These are phyloP conservation scores for Candida oleophila DNA, from an alignment of 805 yeast genomes.

Conservation along the genomic window DNA sequence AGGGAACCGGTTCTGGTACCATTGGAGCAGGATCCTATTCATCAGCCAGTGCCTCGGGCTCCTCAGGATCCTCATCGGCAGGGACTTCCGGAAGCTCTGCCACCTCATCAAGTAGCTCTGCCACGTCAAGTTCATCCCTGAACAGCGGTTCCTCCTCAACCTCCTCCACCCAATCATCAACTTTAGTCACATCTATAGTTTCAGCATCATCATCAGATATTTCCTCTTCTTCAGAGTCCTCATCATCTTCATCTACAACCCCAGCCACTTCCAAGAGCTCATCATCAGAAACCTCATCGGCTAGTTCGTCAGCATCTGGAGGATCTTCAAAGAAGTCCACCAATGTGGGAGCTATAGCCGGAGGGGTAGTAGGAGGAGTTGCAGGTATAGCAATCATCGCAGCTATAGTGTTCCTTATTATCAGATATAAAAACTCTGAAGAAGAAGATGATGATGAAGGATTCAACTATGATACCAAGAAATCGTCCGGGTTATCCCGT, in stretches of 20 bases:
- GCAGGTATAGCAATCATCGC: constrained; percentile 28
- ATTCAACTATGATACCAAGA: constrained; percentile 27
- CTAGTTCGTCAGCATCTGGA: constrained; percentile 9
- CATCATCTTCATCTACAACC: constrained; percentile 1
- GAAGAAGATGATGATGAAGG: constrained; percentile 41
- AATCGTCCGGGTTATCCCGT: constrained; percentile 13
- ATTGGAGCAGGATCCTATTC: constrained; percentile 8
- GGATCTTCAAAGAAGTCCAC: constrained; percentile 11
- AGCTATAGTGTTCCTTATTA: constrained; percentile 26
- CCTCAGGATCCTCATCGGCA: constrained; percentile 1
- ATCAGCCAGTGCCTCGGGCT: background rate
- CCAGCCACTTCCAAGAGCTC: constrained; percentile 11
- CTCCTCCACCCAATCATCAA: constrained; percentile 9
- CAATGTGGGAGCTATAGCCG: constrained; percentile 40
- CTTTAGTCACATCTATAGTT: constrained; percentile 6
- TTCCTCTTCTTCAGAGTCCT: constrained; percentile 4
- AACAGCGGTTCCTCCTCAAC: constrained; percentile 10
- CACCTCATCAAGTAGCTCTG: constrained; percentile 7
- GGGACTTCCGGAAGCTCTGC: constrained; percentile 10
- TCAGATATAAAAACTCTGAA: constrained; percentile 25
- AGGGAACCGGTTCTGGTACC: constrained; percentile 24
- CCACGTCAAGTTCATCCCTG: constrained; percentile 11
- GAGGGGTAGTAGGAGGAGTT: constrained; percentile 46
- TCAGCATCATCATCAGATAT: constrained; percentile 8
- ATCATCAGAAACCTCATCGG: constrained; percentile 8